phyloP scores from a whole-genome alignment of 768 basidiomycete genomes.

The Brasilioporus rufonigricans region DNA sequence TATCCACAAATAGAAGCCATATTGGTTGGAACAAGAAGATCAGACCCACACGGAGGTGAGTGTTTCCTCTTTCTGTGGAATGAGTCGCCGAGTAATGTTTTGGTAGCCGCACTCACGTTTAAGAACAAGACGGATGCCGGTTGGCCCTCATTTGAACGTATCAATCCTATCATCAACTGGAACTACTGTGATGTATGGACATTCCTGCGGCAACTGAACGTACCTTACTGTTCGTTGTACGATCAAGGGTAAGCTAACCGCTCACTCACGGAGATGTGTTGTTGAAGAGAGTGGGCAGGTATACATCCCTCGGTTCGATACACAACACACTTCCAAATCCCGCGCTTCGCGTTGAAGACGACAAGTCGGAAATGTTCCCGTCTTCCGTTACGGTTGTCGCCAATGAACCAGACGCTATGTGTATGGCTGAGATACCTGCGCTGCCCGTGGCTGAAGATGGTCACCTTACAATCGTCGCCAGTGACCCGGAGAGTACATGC shows the following conservation, averaged over 20 bases:
- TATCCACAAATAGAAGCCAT: conserved; percentile 75
- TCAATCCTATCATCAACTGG: conserved; percentile 98
- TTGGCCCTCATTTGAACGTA: conserved; percentile 88
- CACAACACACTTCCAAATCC: conserved; percentile 95
- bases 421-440: conserved; percentile 11
- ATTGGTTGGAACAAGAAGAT: conserved; percentile 82
- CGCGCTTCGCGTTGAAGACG: conserved; percentile 48
- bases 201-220: conserved; percentile 68
- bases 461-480: conserved; percentile 18
- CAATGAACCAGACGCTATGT: conserved; percentile 16
- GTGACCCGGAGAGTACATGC: conserved; percentile 18
- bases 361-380: conserved; percentile 12
- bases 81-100: neutral
- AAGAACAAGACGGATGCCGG: conserved; percentile 80
- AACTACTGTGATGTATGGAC: conserved; percentile 86
- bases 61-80: conserved; percentile 5
- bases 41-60: conserved; percentile 93
- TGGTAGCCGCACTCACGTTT: conserved; percentile 66
- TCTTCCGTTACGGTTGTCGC: conserved; percentile 23
- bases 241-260: conserved; percentile 72
- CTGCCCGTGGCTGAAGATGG: neutral
- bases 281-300: conserved; percentile 48
- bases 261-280: neutral
- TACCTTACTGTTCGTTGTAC: conserved; percentile 89
- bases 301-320: conserved; percentile 94